phyloP scores from a whole-genome alignment of 257 asterid species.

The Prunella vulgaris region DNA sequence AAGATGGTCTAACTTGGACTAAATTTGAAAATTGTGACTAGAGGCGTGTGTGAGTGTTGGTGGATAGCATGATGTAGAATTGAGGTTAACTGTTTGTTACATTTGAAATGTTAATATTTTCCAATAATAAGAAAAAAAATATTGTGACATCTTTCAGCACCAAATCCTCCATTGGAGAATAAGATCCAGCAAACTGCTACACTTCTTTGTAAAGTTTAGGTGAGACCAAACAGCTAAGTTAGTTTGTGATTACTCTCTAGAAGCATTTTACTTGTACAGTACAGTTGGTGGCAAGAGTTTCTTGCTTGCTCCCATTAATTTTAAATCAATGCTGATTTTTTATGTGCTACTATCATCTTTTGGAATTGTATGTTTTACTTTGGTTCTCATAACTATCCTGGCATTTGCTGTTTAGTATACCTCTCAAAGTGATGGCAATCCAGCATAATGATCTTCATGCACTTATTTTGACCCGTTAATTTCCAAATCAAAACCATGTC shows the following conservation, averaged over 20 bases:
- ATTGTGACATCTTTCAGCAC: not conserved
- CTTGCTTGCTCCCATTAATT: conserved; percentile 3
- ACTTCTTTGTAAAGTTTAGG: not conserved
- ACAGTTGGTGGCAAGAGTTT: not conserved
- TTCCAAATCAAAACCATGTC: not conserved
- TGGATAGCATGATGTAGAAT: not conserved
- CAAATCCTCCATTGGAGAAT: not conserved
- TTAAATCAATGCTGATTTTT: not conserved
- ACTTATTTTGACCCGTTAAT: not conserved
- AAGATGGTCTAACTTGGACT: not conserved
- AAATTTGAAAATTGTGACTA: not conserved
- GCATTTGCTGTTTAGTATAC: conserved; percentile 4
- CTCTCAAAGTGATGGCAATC: not conserved
- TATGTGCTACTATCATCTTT: conserved; percentile 4
- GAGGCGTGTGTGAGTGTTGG: not conserved
- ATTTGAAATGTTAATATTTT: not conserved
- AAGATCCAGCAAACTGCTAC: not conserved
- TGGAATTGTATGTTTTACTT: not conserved
- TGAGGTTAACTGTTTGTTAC: not conserved
- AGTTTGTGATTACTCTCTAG: not conserved
- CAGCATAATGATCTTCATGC: not conserved
- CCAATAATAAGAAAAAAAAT: not conserved
- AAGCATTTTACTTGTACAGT: not conserved
- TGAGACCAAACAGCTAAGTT: not conserved
- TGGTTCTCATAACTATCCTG: not conserved